Conservation (phyloP, 2,329 filamentous ascomycete genomes). For the Penicillium concentricum region DNA sequence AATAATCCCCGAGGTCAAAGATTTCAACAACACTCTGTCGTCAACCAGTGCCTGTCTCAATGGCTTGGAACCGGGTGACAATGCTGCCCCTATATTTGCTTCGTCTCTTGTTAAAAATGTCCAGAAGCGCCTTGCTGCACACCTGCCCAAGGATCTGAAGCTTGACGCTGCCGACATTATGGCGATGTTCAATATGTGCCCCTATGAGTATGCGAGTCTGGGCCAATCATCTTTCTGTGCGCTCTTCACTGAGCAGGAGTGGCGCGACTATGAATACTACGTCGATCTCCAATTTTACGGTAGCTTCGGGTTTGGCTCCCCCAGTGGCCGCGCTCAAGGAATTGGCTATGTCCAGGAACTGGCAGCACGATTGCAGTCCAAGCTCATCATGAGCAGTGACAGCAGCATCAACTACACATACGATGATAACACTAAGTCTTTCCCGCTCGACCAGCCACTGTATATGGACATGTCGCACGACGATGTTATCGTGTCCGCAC, state of each 20-base stretch:
- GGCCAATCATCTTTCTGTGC: constrained; percentile 52
- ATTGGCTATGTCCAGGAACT: constrained; percentile 55
- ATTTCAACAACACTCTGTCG: constrained; percentile 54
- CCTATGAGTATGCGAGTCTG: constrained; percentile 53
- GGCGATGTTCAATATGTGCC: constrained; percentile 53
- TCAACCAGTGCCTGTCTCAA: constrained; percentile 37
- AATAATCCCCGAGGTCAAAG: constrained; percentile 51
- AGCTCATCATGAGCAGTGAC: constrained; percentile 49
- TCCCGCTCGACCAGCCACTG: constrained; percentile 49
- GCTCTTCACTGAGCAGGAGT: constrained; percentile 56
- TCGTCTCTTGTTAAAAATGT: constrained; percentile 47
- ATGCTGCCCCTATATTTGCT: constrained; percentile 40
- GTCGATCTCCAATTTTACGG: constrained; percentile 52
- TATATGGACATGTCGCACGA: constrained; percentile 56
- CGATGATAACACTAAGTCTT: constrained; percentile 45
- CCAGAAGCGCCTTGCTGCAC: constrained; percentile 46
- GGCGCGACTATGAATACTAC: constrained; percentile 53
- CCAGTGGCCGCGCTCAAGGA: constrained; percentile 52
- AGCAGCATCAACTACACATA: constrained; percentile 52
- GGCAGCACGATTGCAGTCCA: constrained; percentile 46
- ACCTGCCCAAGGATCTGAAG: constrained; percentile 48
- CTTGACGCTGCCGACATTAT: constrained; percentile 52
- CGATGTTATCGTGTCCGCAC: constrained; percentile 50
- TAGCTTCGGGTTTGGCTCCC: constrained; percentile 48
- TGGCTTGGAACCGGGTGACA: constrained; percentile 22